A percentile compares a stretch with the other conserved stretches of the same genome.
Conservation (phyloP, 768 basidiomycete species). For the Rhodotorula sphaerocarpa region DNA sequence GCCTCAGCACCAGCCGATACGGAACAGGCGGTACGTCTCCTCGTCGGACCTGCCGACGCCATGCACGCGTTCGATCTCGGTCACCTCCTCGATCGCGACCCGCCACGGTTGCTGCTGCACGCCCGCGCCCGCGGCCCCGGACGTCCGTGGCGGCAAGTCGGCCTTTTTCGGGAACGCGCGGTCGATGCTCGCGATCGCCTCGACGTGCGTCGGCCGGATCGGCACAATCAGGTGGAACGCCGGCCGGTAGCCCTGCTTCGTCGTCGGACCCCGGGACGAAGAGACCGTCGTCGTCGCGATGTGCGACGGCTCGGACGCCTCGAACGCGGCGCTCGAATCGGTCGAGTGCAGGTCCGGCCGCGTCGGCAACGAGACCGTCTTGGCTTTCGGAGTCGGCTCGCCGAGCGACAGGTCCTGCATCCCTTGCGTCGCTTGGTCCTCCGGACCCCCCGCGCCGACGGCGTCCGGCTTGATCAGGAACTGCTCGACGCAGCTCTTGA, state of each 20-base stretch:
- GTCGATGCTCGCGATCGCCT: slow-evolving; percentile 48
- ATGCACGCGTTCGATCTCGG: slow-evolving; percentile 50
- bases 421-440: background rate
- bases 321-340: background rate
- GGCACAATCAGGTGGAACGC: slow-evolving; percentile 72
- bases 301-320: slow-evolving; percentile 30
- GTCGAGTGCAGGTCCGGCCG: slow-evolving; percentile 5
- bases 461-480: slow-evolving; percentile 45
- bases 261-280: background rate
- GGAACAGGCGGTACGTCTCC: slow-evolving; percentile 59
- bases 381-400: background rate
- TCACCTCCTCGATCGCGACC: slow-evolving; percentile 51
- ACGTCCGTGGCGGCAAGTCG: background rate
- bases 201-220: slow-evolving; percentile 50
- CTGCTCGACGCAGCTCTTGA: slow-evolving; percentile 55
- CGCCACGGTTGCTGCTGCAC: slow-evolving; percentile 30
- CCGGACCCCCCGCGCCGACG: background rate
- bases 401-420: slow-evolving; percentile 15
- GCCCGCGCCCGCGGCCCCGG: no score
- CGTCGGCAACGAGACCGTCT: background rate
- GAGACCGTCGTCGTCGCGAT: background rate
- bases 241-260: slow-evolving; percentile 41
- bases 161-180: slow-evolving; percentile 24
- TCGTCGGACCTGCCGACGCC: slow-evolving; percentile 42
- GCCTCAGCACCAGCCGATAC: slow-evolving; percentile 57